Evolutionary conservation across 352 stramenopile species (phyloP).

Genomic region (Pseudoperonospora humuli): DNA sequence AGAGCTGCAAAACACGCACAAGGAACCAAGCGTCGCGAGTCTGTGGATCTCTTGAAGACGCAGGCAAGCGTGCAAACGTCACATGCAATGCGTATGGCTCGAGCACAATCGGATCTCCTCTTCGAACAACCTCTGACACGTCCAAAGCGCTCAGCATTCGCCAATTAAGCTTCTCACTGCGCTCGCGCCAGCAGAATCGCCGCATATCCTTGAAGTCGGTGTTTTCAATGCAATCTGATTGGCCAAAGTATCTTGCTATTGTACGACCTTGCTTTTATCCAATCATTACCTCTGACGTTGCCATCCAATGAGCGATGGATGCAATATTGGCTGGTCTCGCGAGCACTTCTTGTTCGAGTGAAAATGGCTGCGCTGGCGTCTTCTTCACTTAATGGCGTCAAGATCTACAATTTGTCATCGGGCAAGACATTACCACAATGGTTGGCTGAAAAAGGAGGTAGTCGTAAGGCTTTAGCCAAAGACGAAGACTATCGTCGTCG

Average conservation of each 20-base stretch:
- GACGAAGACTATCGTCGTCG: constrained; percentile 81
- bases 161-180: constrained; percentile 68
- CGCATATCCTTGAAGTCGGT: too few relatives aligned
- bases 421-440: constrained; percentile 93
- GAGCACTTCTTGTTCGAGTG: not conserved
- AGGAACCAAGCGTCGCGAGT: constrained; percentile 62
- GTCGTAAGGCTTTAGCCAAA: constrained; percentile 27
- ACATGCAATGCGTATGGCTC: constrained; percentile 66
- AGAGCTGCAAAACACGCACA: constrained; percentile 55
- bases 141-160: constrained; percentile 44
- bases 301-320: constrained; percentile 1
- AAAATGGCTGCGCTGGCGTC: constrained; percentile 72
- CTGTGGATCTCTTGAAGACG: constrained; percentile 4
- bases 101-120: constrained; percentile 46
- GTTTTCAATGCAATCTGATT: not conserved
- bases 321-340: constrained; percentile 15
- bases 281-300: constrained; percentile 7
- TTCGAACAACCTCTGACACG: constrained; percentile 38
- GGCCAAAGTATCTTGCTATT: not conserved
- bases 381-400: constrained; percentile 87
- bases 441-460: constrained; percentile 80
- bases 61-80: constrained; percentile 58
- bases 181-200: constrained; percentile 73
- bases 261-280: not conserved
- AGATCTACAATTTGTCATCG: constrained; percentile 95